Base-by-base conservation (phyloP, 2,329 filamentous ascomycete genomes). In the Trematosphaeria pertusa region DNA sequence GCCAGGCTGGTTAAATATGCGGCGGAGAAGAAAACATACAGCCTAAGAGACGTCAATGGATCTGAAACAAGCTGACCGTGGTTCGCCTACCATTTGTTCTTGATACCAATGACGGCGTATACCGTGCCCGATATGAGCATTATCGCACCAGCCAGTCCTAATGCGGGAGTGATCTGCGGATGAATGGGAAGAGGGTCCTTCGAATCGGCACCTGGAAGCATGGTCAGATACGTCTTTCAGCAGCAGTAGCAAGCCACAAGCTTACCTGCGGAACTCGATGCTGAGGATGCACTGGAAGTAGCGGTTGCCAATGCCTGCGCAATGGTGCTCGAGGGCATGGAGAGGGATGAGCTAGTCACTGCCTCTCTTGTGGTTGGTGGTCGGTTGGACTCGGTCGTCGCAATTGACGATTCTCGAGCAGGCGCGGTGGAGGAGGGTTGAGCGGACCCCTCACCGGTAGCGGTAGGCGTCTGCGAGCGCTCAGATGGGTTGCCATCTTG, bases 51-150 rank as follows among this genome's bases (percentile, higher is more conserved):
- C 22, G 48, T 70, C 32, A 70, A 59, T 44, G 5, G 3, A 21
- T 20, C 22, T 17, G 19, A 12, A 32, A 10, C 4, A 7, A 35
- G 26, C 3, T 19, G 15, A 33, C 18, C 12, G 31, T 32, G 6
- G 8, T 7, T 14, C 28, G 50, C 55, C 31, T 51, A 80, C 83
- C 83, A 87, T 69, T 82, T 81, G 62, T 90, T 90, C 72, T 90
- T 93, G 63, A 96, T 90, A 1, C 92, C 92, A 56, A 96, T 81
- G 15, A 96, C 72, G 6, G 84, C 81, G 65, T 94, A 87, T 5
- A 83, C 76, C 7, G 81, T 64, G n/a, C 93, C 93, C 7, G 86
- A 83, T 3, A 85, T 66, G 33, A 97, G 78, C 49, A 97, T 78
- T 38, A 97, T 77, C 15, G 87, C 82, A 18, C 92, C 93, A 24